These are phyloP conservation scores for Apiotrichum akiyoshidainum DNA, from an alignment of 1,284 basidiomycete species.

Conservation along the genomic window DNA sequence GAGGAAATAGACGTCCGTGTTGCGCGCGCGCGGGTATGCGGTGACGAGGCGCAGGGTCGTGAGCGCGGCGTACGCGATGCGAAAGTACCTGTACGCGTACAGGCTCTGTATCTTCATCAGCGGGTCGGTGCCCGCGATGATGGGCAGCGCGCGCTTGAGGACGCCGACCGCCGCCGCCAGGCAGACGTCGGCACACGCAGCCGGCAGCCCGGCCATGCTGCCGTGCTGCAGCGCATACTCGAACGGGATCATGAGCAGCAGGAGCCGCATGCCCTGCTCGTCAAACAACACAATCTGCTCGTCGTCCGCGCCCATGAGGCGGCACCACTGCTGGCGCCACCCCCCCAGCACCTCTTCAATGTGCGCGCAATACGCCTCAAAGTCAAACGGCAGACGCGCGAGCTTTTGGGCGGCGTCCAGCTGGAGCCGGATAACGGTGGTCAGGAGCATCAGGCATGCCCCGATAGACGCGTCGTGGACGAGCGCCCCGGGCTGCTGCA, in stretches of 20 bases:
- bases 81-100: slow-evolving; percentile 12
- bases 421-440: slow-evolving; percentile 1
- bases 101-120: background rate
- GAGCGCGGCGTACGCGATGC: slow-evolving; percentile 19
- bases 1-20: slow-evolving; percentile 21
- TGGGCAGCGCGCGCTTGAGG: background rate
- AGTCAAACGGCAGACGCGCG: background rate
- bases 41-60: slow-evolving; percentile 21
- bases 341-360: slow-evolving; percentile 10
- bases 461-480: background rate
- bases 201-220: background rate
- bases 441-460: background rate
- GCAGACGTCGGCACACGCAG: background rate
- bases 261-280: slow-evolving; percentile 16
- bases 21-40: slow-evolving; percentile 9
- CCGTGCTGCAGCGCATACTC: slow-evolving; percentile 9
- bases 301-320: slow-evolving; percentile 4
- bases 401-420: background rate
- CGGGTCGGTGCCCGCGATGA: background rate
- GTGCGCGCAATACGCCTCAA: background rate
- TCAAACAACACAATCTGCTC: slow-evolving; percentile 14
- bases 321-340: too few species aligned
- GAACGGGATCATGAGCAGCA: slow-evolving; percentile 22
- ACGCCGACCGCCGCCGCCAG: background rate
- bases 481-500: background rate